Conservation (phyloP, 225 moss, liverwort and hornwort species). For the Neckera pumila region DNA sequence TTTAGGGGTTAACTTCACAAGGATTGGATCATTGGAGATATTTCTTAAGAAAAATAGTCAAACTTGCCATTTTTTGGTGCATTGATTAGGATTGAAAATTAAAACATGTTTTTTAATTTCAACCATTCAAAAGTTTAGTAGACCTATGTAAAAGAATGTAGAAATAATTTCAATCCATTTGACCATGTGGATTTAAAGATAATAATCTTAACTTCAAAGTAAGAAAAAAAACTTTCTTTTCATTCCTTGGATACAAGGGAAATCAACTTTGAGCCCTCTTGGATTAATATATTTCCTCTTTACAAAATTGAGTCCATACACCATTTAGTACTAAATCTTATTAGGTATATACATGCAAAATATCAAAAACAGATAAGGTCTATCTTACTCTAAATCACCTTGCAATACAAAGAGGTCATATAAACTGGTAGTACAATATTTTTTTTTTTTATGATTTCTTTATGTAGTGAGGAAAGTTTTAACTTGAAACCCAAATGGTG, state of each 20-base stretch:
- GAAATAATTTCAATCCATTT: neutral
- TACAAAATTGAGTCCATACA: too few species aligned
- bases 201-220: neutral
- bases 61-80: too few species aligned
- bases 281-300: neutral
- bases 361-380: neutral
- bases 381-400: neutral
- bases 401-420: neutral
- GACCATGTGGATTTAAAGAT: neutral
- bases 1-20: too few species aligned
- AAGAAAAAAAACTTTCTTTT: neutral
- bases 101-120: too few species aligned
- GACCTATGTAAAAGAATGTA: neutral
- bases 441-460: too few species aligned
- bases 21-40: too few species aligned
- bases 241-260: neutral
- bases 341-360: neutral
- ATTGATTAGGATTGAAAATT: too few species aligned
- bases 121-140: neutral
- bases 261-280: neutral
- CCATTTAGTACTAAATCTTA: neutral
- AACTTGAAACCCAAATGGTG: neutral
- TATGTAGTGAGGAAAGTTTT: fast-evolving
- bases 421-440: neutral
- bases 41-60: neutral